A percentile compares a stretch with the other conserved stretches of the same genome.
Conservation (phyloP, 257 asterid genomes). For the Solanum sitiens region DNA sequence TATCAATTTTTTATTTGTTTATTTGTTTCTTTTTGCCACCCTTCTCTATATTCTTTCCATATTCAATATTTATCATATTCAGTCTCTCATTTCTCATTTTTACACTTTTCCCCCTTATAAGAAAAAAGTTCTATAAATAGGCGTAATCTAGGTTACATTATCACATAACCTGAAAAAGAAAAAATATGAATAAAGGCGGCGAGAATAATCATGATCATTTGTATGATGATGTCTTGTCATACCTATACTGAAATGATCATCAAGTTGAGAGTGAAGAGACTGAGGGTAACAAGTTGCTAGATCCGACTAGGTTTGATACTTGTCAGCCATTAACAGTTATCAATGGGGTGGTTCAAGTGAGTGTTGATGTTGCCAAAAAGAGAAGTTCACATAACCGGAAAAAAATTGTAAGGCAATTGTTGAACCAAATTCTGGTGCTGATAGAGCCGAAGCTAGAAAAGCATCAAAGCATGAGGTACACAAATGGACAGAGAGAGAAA, state of each 20-base stretch:
- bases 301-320: background rate
- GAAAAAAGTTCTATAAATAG: background rate
- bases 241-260: conserved; percentile 16
- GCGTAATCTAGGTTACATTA: background rate
- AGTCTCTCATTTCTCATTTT: background rate
- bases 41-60: background rate
- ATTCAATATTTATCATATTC: background rate
- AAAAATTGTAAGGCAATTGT: background rate
- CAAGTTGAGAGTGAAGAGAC: background rate
- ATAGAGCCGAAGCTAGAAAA: conserved; percentile 6
- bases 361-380: background rate
- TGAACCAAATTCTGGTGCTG: background rate
- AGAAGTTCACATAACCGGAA: background rate
- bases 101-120: background rate
- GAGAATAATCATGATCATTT: conserved; percentile 3
- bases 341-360: conserved; percentile 11
- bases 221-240: conserved; percentile 21
- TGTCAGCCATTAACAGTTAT: background rate
- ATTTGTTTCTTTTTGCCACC: background rate
- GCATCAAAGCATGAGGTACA: conserved; percentile 59
- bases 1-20: background rate
- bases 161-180: background rate
- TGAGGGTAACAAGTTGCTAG: background rate
- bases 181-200: conserved; percentile 26
- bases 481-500: conserved; percentile 73